phyloP scores from a whole-genome alignment of 768 basidiomycete species.

The Phylloporus sp. region DNA sequence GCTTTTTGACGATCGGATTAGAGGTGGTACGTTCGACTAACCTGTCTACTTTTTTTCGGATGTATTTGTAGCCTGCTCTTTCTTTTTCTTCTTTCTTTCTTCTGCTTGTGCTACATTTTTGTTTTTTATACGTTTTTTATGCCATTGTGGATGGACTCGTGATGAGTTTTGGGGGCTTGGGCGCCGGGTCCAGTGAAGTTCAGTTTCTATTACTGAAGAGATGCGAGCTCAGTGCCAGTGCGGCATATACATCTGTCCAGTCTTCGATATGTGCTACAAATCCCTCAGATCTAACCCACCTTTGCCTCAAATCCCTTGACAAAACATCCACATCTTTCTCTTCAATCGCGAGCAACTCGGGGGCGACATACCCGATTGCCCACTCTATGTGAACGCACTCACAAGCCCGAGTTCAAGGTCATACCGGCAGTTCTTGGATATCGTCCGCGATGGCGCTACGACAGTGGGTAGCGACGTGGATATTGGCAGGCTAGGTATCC shows the following conservation, averaged over 20 bases:
- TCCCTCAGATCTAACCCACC: slow-evolving; percentile 58
- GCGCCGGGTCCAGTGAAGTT: no score
- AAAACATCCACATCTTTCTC: slow-evolving; percentile 52
- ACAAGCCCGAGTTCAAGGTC: slow-evolving; percentile 45
- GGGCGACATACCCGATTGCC: slow-evolving; percentile 49
- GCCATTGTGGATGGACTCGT: neutral
- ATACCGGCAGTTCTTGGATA: slow-evolving; percentile 46
- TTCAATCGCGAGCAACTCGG: slow-evolving; percentile 52
- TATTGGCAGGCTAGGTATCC: slow-evolving; percentile 54
- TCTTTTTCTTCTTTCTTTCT: neutral
- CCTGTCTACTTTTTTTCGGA: neutral
- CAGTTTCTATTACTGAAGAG: no score
- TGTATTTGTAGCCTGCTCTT: slow-evolving; percentile 5
- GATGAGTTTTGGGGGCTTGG: no score
- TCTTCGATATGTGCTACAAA: slow-evolving; percentile 59
- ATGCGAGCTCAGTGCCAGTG: no score
- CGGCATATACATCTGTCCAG: no score
- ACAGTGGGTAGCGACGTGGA: slow-evolving; percentile 43
- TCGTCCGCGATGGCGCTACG: slow-evolving; percentile 51
- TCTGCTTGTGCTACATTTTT: neutral
- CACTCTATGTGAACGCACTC: slow-evolving; percentile 49
- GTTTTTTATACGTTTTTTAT: slow-evolving; percentile 11
- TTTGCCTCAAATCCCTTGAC: slow-evolving; percentile 43
- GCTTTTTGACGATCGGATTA: no score
- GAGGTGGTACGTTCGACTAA: no score